These are phyloP conservation scores for Trichoderma atroviride DNA, from an alignment of 2,329 filamentous ascomycete species.

Conservation along the genomic window DNA sequence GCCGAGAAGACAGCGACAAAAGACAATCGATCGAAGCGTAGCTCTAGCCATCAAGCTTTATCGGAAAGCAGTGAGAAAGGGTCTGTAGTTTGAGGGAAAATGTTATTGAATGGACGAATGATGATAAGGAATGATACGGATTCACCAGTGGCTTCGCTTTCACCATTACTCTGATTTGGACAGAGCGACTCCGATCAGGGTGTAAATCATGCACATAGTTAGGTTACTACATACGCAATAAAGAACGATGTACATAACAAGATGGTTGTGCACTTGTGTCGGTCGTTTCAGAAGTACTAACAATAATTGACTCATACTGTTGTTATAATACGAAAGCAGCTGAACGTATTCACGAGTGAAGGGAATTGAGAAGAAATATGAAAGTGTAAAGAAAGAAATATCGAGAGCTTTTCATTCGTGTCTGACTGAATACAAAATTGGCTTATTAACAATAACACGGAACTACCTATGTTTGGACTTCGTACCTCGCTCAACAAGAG, in stretches of 20 bases:
- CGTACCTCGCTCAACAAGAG: background rate
- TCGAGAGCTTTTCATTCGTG: background rate
- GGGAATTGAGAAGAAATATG: background rate
- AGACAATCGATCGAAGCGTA: background rate
- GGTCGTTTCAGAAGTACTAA: background rate
- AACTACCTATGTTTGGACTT: too few relatives aligned
- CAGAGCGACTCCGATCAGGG: background rate
- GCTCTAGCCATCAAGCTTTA: background rate
- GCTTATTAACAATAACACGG: too few relatives aligned
- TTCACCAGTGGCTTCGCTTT: background rate
- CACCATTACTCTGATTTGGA: background rate
- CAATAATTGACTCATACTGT: background rate
- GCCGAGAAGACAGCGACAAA: background rate
- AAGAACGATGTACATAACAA: constrained; percentile 19
- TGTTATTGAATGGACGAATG: background rate
- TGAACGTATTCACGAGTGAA: background rate
- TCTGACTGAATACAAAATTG: background rate
- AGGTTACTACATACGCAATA: constrained; percentile 16
- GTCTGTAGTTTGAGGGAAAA: background rate
- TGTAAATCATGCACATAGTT: constrained; percentile 10
- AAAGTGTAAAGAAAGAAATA: background rate
- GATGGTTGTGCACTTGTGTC: background rate
- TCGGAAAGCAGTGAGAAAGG: background rate
- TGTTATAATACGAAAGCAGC: background rate
- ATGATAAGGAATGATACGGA: background rate